Evolutionary conservation across 805 yeast genomes (phyloP).

Genomic region (Middelhovenomyces tepae): DNA sequence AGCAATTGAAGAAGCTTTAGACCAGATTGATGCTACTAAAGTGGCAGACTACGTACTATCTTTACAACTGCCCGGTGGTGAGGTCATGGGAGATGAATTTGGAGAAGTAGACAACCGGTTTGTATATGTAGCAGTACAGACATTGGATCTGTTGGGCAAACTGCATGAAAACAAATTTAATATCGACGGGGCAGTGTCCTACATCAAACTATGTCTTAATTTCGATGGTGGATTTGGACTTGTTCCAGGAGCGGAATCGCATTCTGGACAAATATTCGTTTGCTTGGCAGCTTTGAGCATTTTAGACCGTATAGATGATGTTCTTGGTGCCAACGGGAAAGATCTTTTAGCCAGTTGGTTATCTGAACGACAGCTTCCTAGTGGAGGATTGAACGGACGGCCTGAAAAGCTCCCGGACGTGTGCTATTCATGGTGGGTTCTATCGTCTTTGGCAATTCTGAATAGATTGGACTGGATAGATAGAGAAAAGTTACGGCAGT

Average conservation of each 20-base stretch:
- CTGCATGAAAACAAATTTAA: constrained; percentile 43
- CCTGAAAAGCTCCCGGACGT: constrained; percentile 95
- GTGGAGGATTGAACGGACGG: constrained; percentile 93
- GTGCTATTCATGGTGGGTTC: constrained; percentile 98
- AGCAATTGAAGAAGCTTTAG: constrained; percentile 53
- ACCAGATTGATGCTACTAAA: constrained; percentile 28
- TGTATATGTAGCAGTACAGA: constrained; percentile 70
- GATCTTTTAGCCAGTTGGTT: constrained; percentile 71
- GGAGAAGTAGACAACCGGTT: constrained; percentile 94
- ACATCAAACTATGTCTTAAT: constrained; percentile 63
- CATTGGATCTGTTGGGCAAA: constrained; percentile 59
- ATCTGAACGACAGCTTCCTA: constrained; percentile 75
- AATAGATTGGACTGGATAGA: constrained; percentile 72
- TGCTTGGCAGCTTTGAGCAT: constrained; percentile 78
- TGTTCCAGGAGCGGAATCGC: constrained; percentile 91
- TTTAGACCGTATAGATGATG: constrained; percentile 43
- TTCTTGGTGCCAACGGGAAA: constrained; percentile 31
- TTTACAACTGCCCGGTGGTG: constrained; percentile 53
- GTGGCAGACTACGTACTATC: constrained; percentile 32
- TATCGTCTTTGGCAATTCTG: constrained; percentile 64
- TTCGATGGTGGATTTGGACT: constrained; percentile 96
- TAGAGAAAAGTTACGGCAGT: constrained; percentile 46
- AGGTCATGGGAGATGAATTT: constrained; percentile 81
- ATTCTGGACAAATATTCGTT: constrained; percentile 82
- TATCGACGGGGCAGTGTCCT: constrained; percentile 45